These are phyloP conservation scores for Cicer cuneatum DNA, from an alignment of 306 rosid genomes.

Conservation along the genomic window DNA sequence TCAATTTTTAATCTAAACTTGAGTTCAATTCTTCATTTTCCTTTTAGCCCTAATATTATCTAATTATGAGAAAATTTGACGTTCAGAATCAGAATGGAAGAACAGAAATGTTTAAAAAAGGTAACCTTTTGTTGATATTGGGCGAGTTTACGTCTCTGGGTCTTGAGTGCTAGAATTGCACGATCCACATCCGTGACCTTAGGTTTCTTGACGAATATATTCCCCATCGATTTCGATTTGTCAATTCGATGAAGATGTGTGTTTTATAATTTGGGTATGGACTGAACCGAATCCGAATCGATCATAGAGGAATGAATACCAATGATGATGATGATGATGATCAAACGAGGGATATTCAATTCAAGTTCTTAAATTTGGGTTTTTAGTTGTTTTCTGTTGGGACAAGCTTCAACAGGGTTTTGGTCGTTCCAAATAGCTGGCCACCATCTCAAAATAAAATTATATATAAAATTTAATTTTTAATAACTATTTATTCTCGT, in stretches of 20 bases:
- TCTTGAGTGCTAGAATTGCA: slow-evolving; percentile 93
- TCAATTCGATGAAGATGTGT: neutral
- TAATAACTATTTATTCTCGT: too few relatives aligned
- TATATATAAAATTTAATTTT: too few relatives aligned
- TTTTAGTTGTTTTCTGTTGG: slow-evolving; percentile 9
- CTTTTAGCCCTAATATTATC: neutral
- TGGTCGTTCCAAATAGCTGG: neutral
- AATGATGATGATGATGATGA: neutral
- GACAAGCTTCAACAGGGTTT: neutral
- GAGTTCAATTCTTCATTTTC: neutral
- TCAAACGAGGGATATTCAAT: neutral
- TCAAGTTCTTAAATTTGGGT: neutral
- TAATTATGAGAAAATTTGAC: neutral
- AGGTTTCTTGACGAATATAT: slow-evolving; percentile 90
- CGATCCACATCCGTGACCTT: slow-evolving; percentile 94
- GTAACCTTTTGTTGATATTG: slow-evolving; percentile 91
- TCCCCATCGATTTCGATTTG: slow-evolving; percentile 67
- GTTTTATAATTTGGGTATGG: neutral
- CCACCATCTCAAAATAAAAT: too few relatives aligned
- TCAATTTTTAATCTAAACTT: neutral
- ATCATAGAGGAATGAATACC: neutral
- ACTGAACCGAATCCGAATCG: neutral
- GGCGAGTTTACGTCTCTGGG: slow-evolving; percentile 94
- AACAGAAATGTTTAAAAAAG: neutral
- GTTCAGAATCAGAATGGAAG: neutral